Conservation (phyloP, 1,139 yeast species). For the Sugiyamaella novakii region DNA sequence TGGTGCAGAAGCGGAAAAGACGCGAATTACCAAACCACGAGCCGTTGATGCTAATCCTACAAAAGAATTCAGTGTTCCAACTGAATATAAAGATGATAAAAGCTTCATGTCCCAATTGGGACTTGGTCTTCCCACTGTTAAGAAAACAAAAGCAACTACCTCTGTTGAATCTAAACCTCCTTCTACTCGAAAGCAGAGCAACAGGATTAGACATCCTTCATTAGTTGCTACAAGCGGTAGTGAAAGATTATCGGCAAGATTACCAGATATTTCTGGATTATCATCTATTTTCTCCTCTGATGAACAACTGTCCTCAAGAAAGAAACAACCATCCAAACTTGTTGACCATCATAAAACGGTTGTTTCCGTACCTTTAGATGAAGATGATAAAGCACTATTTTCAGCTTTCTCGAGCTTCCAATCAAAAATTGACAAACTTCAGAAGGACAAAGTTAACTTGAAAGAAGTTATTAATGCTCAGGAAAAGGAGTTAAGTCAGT, state of each 20-base stretch:
- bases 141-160: background rate
- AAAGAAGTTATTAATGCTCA: constrained; percentile 21
- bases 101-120: constrained; percentile 26
- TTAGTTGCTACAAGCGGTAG: constrained; percentile 6
- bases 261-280: constrained; percentile 35
- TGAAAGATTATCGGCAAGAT: constrained; percentile 13
- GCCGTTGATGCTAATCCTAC: constrained; percentile 8
- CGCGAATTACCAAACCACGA: background rate
- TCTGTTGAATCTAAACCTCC: background rate
- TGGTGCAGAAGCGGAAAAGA: background rate
- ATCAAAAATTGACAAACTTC: constrained; percentile 31
- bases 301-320: constrained; percentile 22
- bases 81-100: constrained; percentile 33
- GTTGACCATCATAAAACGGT: constrained; percentile 32
- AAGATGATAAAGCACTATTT: constrained; percentile 35
- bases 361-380: constrained; percentile 35
- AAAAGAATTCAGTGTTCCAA: constrained; percentile 31
- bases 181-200: constrained; percentile 1
- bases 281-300: constrained; percentile 34
- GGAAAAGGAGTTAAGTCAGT: constrained; percentile 25
- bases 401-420: constrained; percentile 35
- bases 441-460: constrained; percentile 27
- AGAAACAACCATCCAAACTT: constrained; percentile 26
- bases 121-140: background rate
- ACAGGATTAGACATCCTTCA: background rate